Conservation (phyloP, 192 early-diverging fungal genomes). For the Rhizophagus clarus region DNA sequence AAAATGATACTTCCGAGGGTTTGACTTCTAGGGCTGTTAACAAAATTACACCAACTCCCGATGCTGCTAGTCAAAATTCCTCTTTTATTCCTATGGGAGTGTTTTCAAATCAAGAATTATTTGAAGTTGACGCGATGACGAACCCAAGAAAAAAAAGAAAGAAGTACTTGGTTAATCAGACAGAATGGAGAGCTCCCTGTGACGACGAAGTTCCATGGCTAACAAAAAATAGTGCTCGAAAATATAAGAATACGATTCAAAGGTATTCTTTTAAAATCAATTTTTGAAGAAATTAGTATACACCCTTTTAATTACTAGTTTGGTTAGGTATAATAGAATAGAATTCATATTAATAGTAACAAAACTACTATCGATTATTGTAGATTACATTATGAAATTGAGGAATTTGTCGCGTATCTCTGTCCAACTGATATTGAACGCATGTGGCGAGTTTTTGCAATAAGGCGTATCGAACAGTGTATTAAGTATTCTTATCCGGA, state of each 20-base stretch:
- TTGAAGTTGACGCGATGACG: neutral
- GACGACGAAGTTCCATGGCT: neutral
- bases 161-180: neutral
- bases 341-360: neutral
- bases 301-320: neutral
- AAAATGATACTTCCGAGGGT: neutral
- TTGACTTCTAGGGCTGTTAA: neutral
- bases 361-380: neutral
- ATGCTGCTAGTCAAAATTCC: neutral
- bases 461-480: constrained; percentile 60
- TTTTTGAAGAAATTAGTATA: too few species aligned
- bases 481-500: constrained; percentile 50
- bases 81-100: neutral
- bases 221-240: neutral
- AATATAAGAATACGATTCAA: neutral
- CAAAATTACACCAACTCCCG: neutral
- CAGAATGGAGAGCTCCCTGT: neutral
- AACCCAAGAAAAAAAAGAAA: neutral
- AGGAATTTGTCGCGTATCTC: constrained; percentile 77
- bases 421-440: constrained; percentile 83
- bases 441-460: constrained; percentile 68
- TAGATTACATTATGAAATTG: constrained; percentile 63
- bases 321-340: neutral
- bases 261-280: neutral
- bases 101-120: neutral